Evolutionary conservation across 2,329 filamentous ascomycete genomes (phyloP).

Genomic region (Ceratocystis colombiana): DNA sequence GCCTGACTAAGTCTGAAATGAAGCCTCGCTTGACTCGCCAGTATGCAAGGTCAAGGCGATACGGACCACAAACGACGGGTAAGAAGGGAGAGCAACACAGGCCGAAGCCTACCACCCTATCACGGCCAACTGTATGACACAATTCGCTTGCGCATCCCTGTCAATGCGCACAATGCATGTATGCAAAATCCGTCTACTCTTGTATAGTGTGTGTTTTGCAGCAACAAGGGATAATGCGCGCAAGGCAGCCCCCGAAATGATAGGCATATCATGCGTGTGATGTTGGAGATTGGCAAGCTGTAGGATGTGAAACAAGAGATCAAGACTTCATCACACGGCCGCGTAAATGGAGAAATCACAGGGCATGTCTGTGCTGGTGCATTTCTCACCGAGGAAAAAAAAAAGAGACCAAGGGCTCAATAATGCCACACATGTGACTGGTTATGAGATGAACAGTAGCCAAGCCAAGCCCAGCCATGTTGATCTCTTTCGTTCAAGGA

Average conservation of each 20-base stretch:
- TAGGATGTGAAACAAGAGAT: neutral
- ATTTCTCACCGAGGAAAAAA: neutral
- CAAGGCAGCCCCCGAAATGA: neutral
- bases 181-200: neutral
- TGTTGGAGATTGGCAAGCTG: neutral
- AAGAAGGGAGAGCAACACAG: neutral
- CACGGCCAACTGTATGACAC: neutral
- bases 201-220: neutral
- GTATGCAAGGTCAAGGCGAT: slow-evolving; percentile 1
- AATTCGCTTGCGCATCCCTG: slow-evolving; percentile 7
- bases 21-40: neutral
- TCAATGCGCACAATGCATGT: neutral
- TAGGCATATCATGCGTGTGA: neutral
- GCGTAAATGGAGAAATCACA: neutral
- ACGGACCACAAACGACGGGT: neutral
- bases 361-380: neutral
- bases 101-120: neutral
- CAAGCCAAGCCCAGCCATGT: neutral
- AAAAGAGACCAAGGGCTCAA: neutral
- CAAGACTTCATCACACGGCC: neutral
- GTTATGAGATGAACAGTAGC: slow-evolving; percentile 3
- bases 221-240: neutral
- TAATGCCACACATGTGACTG: neutral
- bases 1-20: neutral
- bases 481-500: neutral